Conservation (phyloP, 2,329 filamentous ascomycete species). For the Cadophora sp. region DNA sequence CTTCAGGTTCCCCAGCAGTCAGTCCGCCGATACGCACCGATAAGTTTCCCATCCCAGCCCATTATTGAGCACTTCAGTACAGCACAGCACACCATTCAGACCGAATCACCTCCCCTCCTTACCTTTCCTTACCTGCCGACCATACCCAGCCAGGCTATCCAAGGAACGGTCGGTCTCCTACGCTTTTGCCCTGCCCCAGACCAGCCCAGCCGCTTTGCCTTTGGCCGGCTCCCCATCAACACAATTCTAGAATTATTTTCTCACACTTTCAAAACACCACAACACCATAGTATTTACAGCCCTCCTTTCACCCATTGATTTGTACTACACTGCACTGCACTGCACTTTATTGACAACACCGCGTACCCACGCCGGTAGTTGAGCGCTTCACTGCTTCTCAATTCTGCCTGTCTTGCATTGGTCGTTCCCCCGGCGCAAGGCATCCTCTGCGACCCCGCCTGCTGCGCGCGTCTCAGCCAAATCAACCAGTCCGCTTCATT, state of each 20-base stretch:
- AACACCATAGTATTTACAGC: background rate
- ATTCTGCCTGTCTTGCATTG: background rate
- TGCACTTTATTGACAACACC: background rate
- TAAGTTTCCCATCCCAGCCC: too few species aligned
- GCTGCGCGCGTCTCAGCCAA: conserved; percentile 29
- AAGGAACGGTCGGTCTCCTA: too few species aligned
- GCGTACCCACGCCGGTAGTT: background rate
- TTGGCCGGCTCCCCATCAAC: background rate
- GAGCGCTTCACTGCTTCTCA: background rate
- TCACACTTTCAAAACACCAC: background rate
- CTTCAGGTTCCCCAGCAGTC: too few species aligned
- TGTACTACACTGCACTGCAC: background rate
- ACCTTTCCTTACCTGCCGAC: too few species aligned
- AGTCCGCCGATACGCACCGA: too few species aligned
- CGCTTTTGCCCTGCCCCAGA: background rate
- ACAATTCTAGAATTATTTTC: conserved; percentile 10
- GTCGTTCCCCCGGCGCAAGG: conserved; percentile 22
- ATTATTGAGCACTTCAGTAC: too few species aligned
- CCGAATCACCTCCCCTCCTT: too few species aligned
- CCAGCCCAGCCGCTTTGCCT: background rate
- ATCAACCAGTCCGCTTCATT: conserved; percentile 25
- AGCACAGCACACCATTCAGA: too few species aligned
- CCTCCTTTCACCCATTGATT: background rate
- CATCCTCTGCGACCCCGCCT: conserved; percentile 25
- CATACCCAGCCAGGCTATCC: background rate